Base-by-base conservation (phyloP, 148 eudicot genomes). In the Spergularia bocconei region DNA sequence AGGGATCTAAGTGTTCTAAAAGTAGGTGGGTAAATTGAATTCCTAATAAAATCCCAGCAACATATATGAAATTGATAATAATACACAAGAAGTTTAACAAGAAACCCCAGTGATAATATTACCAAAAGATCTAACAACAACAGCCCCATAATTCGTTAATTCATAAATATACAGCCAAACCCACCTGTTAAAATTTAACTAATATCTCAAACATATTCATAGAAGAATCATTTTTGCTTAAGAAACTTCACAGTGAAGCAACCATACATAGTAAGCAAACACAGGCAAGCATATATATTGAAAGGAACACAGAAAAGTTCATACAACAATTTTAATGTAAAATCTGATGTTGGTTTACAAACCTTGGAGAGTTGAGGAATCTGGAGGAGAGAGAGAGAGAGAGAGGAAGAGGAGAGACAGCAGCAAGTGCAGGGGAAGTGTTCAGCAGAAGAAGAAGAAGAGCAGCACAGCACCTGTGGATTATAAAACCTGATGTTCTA, bases 311-410 rank as follows among this genome's bases (percentile, higher is more conserved):
- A 29, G 36, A 29, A 29, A 41, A 17, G 5, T 48, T 23, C 12
- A 23, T 15, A 11, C 17, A 17, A 15, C 6, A 58, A 2, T 67
- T 9, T 47, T 21, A 59, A 5, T 20, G 74, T 68, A 21, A 3
- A 70, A 61, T 33, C 20, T 16, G 59, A 55, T 55, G 68, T 21
- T 36, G 57, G 11, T 36, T 12, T 17, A 70, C 79, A 80, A 75
- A 80, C 82, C 79, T 80, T 55, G 73, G 61, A 41, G 41, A 78
- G 39, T 53, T 63, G 71, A 63, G 61, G 79, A 76, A 76, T 76
- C 44, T 19, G 51, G 2, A 48, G 36, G 2, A 33, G 23, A 44
- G 41, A 58, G 73, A 77, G 71, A 54, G 48, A 47, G 21, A n/a
- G 33, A 15, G 9, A 51, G 56, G 19, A 16, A 19, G 29, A 38